Conservation (phyloP, 2,329 filamentous ascomycete species). For the Talaromyces sp. region DNA sequence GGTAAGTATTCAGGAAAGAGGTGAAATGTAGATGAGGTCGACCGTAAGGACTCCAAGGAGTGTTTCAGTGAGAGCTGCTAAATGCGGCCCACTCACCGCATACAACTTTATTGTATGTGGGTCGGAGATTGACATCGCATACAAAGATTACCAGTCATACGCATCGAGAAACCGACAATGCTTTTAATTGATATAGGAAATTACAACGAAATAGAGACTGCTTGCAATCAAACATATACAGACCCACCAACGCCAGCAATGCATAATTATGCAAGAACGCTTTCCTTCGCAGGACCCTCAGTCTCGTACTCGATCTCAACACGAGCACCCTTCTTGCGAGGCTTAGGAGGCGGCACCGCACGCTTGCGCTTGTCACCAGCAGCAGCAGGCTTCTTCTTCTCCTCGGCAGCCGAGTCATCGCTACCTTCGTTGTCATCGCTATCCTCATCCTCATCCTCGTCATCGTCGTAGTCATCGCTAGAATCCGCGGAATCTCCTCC, state of each 20-base stretch:
- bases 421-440: conserved; percentile 55
- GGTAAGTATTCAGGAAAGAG: not conserved
- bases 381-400: conserved; percentile 43
- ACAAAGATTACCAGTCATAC: not conserved
- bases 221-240: conserved; percentile 10
- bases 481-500: conserved; percentile 62
- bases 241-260: conserved; percentile 16
- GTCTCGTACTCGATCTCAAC: conserved; percentile 78
- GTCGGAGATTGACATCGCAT: not conserved
- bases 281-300: conserved; percentile 57
- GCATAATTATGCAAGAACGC: conserved; percentile 37
- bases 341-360: conserved; percentile 49
- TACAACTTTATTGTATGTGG: conserved; percentile 6
- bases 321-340: conserved; percentile 60
- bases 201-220: not conserved
- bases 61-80: conserved; percentile 7
- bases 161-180: conserved; percentile 6
- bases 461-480: conserved; percentile 45
- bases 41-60: not conserved
- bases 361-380: conserved; percentile 57
- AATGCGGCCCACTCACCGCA: conserved; percentile 11
- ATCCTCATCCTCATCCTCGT: conserved; percentile 56
- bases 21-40: not conserved
- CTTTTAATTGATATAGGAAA: conserved; percentile 16
- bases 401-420: conserved; percentile 52